Conservation (phyloP, 129 eudicot species). For the Calendula officinalis region DNA sequence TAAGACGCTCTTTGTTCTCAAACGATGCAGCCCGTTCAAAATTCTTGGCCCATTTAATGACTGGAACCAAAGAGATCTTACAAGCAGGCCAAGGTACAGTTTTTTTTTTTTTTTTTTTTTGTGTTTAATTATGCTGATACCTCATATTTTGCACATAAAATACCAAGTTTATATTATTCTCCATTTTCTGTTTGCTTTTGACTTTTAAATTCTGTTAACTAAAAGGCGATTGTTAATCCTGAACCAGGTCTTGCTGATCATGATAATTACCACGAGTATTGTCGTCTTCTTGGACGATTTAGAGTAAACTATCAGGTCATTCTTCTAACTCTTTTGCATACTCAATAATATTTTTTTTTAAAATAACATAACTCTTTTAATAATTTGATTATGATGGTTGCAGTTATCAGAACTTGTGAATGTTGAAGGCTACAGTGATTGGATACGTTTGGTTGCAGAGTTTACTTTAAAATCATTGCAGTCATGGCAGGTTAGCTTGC, state of each 20-base stretch:
- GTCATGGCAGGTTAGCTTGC: conserved; percentile 80
- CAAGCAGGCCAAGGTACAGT: conserved; percentile 85
- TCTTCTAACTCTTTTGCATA: conserved; percentile 2
- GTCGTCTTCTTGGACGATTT: conserved; percentile 98
- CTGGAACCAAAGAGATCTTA: conserved; percentile 88
- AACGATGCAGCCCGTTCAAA: conserved; percentile 80
- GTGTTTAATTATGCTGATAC: background rate
- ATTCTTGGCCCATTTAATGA: conserved; percentile 88
- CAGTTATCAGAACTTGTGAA: conserved; percentile 96
- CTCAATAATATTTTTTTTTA: background rate
- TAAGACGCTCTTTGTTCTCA: conserved; percentile 87
- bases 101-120: background rate
- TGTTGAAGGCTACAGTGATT: conserved; percentile 88
- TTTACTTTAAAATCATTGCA: conserved; percentile 85
- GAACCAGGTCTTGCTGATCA: conserved; percentile 85
- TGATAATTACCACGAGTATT: conserved; percentile 96
- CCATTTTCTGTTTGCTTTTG: conserved; percentile 19
- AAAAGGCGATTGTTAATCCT: conserved; percentile 19
- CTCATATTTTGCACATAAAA: background rate
- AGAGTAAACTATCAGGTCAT: conserved; percentile 88
- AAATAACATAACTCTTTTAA: conserved; percentile 7
- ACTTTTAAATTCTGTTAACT: conserved; percentile 4
- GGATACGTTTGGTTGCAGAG: conserved; percentile 96
- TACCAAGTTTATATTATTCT: conserved; percentile 7
- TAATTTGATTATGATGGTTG: conserved; percentile 21